Evolutionary conservation across 2,329 filamentous ascomycete species (phyloP), one percentile per base, ranked within the genome.

Genomic region (Thelonectria olida): DNA sequence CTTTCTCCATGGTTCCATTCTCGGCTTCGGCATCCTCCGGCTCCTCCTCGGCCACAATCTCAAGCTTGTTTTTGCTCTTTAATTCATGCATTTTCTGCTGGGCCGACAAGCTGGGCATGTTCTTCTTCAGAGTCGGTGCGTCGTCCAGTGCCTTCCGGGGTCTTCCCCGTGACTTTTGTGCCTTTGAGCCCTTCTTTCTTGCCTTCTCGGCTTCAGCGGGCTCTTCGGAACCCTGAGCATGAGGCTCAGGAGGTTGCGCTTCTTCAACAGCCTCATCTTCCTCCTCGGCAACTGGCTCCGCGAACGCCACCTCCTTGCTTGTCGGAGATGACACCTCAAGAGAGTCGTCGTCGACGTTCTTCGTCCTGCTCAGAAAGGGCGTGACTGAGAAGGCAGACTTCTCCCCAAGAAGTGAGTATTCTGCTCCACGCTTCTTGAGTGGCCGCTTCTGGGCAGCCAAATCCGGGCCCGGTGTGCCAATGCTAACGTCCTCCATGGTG

Each of bases 371-470:
- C 63, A 98, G 82, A 81, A 97, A 97, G 0, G 95, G 95, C 0
- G 95, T 98, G 65, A 97, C 93, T 4, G 93, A 97, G 76, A 98
- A 97, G 3, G 86, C 89, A 0, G 94, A 97, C 76, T 97, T 97
- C 73, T 97, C 92, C 27, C 92, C 93, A 5, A 91, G 81, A 12
- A 72, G 55, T 2, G 78, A 68, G 56, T 88, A 79, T 1, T 88
- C 85, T 25, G 81, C 75, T 48, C 81, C 84, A 56, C 83, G 80
- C 73, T 88, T 89, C 76, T 89, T 91, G 61, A 78, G 69, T 31
- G 75, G 74, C 41, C 80, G 80, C 65, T 79, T 81, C 56, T 73
- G 68, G 52, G 77, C 73, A 60, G 79, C 63, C 49, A 81, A 74
- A 67, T 80, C 53, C 73, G 83, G 27, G 68, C 85, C 71, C 72